A percentile compares a stretch with the other conserved stretches of the same genome.
phyloP scores from a whole-genome alignment of 768 basidiomycete species.

The Phaeotremella fagi region DNA sequence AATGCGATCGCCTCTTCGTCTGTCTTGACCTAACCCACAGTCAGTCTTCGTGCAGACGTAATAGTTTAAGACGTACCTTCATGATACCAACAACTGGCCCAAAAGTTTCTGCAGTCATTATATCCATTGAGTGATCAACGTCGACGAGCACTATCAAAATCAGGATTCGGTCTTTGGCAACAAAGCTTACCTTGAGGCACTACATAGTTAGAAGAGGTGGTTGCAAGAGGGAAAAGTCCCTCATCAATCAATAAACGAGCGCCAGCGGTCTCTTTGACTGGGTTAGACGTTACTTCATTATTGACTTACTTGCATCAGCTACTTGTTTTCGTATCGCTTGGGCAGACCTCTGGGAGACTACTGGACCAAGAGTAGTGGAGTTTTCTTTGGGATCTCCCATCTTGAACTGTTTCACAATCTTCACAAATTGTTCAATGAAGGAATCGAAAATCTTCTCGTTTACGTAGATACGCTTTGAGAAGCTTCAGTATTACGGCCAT shows the following conservation, averaged over 20 bases:
- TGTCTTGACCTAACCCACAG: slow-evolving; percentile 56
- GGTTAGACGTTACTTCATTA: background rate
- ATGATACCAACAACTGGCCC: slow-evolving; percentile 87
- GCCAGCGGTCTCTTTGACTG: slow-evolving; percentile 60
- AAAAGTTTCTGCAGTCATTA: slow-evolving; percentile 80
- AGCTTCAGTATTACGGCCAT: background rate
- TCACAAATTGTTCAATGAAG: slow-evolving; percentile 67
- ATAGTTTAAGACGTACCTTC: slow-evolving; percentile 58
- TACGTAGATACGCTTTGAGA: slow-evolving; percentile 77
- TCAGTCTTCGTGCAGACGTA: too few relatives aligned
- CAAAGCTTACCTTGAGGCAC: slow-evolving; percentile 79
- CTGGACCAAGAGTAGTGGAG: slow-evolving; percentile 78
- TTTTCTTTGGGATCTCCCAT: slow-evolving; percentile 74
- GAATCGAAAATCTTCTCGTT: slow-evolving; percentile 70
- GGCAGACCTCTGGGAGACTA: slow-evolving; percentile 78
- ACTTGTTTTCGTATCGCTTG: slow-evolving; percentile 76
- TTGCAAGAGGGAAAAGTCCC: slow-evolving; percentile 58
- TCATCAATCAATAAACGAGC: slow-evolving; percentile 69
- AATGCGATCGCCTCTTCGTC: slow-evolving; percentile 79
- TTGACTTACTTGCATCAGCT: slow-evolving; percentile 62
- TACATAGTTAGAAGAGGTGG: slow-evolving; percentile 70
- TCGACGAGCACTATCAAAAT: too few relatives aligned
- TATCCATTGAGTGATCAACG: slow-evolving; percentile 60
- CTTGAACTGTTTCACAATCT: slow-evolving; percentile 72
- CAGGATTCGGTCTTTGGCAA: slow-evolving; percentile 10